Conservation (phyloP, 2,329 filamentous ascomycete genomes). For the Xylaria sp. region DNA sequence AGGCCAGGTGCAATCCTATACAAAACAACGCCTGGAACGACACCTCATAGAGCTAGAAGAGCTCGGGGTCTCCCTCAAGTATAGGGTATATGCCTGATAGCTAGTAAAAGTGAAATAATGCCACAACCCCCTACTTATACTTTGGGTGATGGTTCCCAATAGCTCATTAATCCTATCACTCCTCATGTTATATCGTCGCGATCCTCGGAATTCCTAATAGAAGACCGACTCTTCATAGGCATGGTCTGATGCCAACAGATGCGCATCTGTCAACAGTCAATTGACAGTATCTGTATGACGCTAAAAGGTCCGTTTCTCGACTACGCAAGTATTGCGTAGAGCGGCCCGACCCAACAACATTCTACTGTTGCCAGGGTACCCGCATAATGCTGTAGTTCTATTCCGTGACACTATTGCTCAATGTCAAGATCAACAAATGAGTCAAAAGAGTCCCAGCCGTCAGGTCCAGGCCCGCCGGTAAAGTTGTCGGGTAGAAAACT, state of each 20-base stretch:
- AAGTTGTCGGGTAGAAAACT: conserved; percentile 28
- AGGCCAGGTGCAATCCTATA: not conserved
- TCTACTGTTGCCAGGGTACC: not conserved
- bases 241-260: not conserved
- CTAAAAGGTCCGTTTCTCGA: not conserved
- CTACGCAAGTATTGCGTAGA: not conserved
- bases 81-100: not conserved
- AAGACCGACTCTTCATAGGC: not conserved
- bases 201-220: too few species aligned
- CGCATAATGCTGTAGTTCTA: not conserved
- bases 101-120: not conserved
- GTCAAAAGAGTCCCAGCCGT: conserved; percentile 41
- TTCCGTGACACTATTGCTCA: not conserved
- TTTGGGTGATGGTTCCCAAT: not conserved
- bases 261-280: not conserved
- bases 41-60: not conserved
- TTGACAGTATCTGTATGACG: not conserved
- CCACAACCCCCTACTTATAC: not conserved
- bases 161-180: not conserved
- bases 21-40: not conserved
- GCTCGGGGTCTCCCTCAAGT: not conserved
- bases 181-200: not conserved
- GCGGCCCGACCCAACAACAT: not conserved
- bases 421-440: not conserved
- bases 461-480: conserved; percentile 35